Evolutionary conservation across 2,329 filamentous ascomycete species (phyloP).

Genomic region (Furcasterigmium furcatum): DNA sequence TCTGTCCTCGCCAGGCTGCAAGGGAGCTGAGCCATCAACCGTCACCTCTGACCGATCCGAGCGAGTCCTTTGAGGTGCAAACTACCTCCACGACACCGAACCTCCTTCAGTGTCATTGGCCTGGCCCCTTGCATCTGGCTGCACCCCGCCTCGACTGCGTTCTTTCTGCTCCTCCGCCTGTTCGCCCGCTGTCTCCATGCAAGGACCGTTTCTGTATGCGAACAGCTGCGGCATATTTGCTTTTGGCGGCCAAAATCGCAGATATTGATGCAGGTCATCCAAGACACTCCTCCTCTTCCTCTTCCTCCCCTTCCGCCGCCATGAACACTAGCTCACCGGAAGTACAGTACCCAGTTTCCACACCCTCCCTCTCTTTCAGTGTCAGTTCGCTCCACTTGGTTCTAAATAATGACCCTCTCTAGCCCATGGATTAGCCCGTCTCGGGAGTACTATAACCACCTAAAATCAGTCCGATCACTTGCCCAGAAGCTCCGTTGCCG

Average conservation of each 20-base stretch:
- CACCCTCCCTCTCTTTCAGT: too few species aligned
- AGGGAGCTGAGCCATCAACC: too few species aligned
- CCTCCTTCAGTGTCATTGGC: background rate
- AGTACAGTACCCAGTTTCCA: too few species aligned
- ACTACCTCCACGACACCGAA: too few species aligned
- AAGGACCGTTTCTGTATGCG: conserved; percentile 1
- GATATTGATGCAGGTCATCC: conserved; percentile 1
- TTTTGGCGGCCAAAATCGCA: background rate
- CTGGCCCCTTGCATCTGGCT: background rate
- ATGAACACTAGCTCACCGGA: too few species aligned
- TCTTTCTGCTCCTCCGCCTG: background rate
- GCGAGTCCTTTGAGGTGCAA: too few species aligned
- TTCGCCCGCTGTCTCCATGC: background rate
- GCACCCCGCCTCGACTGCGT: background rate
- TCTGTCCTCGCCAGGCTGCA: too few species aligned
- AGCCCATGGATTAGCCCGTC: too few species aligned
- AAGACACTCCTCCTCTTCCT: conserved; percentile 1
- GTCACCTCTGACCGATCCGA: too few species aligned
- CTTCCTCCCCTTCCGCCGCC: background rate
- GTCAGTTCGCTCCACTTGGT: conserved; percentile 1
- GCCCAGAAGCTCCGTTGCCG: background rate
- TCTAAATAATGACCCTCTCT: background rate
- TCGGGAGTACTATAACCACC: too few species aligned
- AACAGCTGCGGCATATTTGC: background rate
- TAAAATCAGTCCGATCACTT: background rate